Evolutionary conservation across 768 basidiomycete genomes (phyloP).

Genomic region (Suillus weaverae): DNA sequence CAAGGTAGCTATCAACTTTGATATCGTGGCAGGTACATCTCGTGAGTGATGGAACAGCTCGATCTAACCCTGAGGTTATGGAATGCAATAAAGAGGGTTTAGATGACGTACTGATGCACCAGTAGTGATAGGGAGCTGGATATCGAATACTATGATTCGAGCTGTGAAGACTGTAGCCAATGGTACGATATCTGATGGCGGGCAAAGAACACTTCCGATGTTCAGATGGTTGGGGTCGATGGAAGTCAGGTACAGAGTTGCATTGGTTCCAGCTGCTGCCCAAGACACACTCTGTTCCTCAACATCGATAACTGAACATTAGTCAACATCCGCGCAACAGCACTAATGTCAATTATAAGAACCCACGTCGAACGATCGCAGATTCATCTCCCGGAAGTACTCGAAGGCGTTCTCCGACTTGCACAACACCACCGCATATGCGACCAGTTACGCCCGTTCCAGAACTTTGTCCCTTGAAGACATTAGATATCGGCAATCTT

Average conservation of each 20-base stretch:
- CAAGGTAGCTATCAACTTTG: constrained; percentile 73
- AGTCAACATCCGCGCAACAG: constrained; percentile 1
- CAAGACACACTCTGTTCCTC: constrained; percentile 79
- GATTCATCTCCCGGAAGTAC: constrained; percentile 92
- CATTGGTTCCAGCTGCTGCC: constrained; percentile 89
- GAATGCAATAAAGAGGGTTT: neutral
- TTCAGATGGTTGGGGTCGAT: constrained; percentile 86
- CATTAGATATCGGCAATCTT: constrained; percentile 90
- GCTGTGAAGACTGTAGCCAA: constrained; percentile 79
- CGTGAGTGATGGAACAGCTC: constrained; percentile 95
- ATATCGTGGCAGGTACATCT: constrained; percentile 87
- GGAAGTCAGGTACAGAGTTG: constrained; percentile 77
- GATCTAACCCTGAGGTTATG: constrained; percentile 46
- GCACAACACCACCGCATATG: constrained; percentile 83
- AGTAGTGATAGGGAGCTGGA: constrained; percentile 82
- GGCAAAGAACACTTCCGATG: constrained; percentile 89
- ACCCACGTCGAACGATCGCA: constrained; percentile 69
- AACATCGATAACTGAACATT: constrained; percentile 70
- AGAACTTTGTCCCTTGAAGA: constrained; percentile 86
- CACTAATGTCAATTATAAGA: neutral
- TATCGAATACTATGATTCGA: constrained; percentile 91
- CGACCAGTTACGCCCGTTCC: constrained; percentile 80
- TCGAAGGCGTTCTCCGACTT: constrained; percentile 86
- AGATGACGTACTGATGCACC: constrained; percentile 70
- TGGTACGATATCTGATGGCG: constrained; percentile 67